Base-by-base conservation (phyloP, 2,329 filamentous ascomycete species). In the Colletotrichum destructivum region DNA sequence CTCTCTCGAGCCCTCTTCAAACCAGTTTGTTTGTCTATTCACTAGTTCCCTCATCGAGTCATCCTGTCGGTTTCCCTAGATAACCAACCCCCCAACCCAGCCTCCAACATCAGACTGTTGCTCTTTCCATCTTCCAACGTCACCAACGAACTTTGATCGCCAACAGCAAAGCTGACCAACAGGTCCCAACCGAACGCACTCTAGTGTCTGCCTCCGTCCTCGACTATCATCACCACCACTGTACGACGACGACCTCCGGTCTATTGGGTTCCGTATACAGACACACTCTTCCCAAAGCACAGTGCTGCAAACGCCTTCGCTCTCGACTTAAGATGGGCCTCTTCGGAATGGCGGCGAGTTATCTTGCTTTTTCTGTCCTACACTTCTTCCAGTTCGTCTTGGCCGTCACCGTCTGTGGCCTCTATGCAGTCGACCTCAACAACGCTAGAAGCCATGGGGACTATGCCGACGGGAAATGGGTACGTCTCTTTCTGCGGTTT, bases 311-410 rank as follows among this genome's bases (percentile, higher is more conserved):
- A 23, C 55, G 35, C n/a, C 21, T 38, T 15, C 38, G 55, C 38
- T 15, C 6, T 23, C 31, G 15, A 38, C 23, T 44, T 75, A 80
- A 73, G 23, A 88, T 88, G 86, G 84, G 84, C 59, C 65, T 87
- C 71, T 78, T 85, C 61, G 84, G 82, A 71, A 79, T 86, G 63
- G 78, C 84, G 23, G 65, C 81, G 77, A 83, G 84, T 80, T 89
- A 88, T 74, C 75, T 91, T 75, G 77, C 86, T 75, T 92, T 92
- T 78, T 83, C 87, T 31, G 75, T 87, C 74, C 82, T 95, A n/a
- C 93, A 95, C 79, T 86, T 95, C 80, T 82, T 92, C 72, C 93
- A 96, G 78, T 91, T 98, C 78, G 87, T 93, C 69, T 87, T 97
- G 74, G 94, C 91, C 16, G 82, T 97, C 69, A 88, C 92, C 1